Base-by-base conservation (phyloP, 75 land plant species). In the Picea sitchensis region DNA sequence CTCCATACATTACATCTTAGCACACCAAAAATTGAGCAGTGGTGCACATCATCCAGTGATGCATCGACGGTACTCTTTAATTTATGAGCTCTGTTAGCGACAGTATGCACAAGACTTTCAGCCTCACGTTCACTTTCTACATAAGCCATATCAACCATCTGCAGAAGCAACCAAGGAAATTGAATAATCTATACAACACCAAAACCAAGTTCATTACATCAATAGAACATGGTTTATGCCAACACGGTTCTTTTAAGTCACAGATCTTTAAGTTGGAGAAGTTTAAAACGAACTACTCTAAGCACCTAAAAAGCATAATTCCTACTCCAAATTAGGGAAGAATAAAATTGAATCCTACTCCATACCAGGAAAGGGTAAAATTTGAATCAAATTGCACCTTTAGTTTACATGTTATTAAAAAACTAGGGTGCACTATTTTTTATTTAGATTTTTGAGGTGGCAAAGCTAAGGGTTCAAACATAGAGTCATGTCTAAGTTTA, bases 1-100 rank as follows among this genome's bases (percentile, higher is more conserved):
- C 74, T 71, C 74, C 74, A 71, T 71, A 71, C 6, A 44, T n/a
- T n/a, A 41, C 26, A 71, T 71, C 23, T 71, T 44, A 71, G 8
- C 44, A 11, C 21, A 3, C n/a, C 44, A 47, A 71, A 71, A 71
- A 17, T 71, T 21, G 51, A 71, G 44, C 36, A 3, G 23, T 71
- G 41, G 47, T 71, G 74, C 20, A 44, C 54, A 71, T 71, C 51
- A 71, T 71, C 23, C 56, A 20, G 23, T 20, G 74, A 17, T 6
- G 51, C 6, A 44, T 71, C 14, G 20, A 38, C n/a, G 12, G 13
- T 71, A 20, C 2, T 8, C 23, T n/a, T 71, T 18, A 18, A 71
- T 47, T 71, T 71, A 71, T 7, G 51, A n/a, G 23, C 56, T 71
- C n/a, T n/a, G 74, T n/a, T 38, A 11, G 26, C 23, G n/a, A 71